phyloP scores from a whole-genome alignment of 2,329 filamentous ascomycete species.

The Amylocarpus encephaloides region DNA sequence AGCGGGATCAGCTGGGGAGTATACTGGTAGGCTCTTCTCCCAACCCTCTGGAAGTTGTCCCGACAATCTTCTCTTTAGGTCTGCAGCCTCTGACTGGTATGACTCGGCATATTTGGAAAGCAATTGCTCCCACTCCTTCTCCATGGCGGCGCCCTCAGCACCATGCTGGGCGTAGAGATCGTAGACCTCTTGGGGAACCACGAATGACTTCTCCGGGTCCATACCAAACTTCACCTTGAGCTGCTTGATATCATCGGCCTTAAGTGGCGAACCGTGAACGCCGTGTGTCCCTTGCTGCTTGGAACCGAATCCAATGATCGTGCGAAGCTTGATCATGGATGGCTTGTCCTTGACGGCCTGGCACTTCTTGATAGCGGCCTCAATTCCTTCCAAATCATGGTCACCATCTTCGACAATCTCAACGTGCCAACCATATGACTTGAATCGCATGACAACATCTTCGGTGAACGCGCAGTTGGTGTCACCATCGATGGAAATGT shows the following conservation, averaged over 20 bases:
- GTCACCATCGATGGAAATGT: conserved; percentile 92
- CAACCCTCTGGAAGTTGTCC: conserved; percentile 89
- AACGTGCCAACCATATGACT: conserved; percentile 95
- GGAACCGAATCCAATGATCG: conserved; percentile 95
- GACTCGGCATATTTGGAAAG: conserved; percentile 78
- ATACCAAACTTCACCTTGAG: conserved; percentile 96
- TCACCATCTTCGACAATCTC: conserved; percentile 82
- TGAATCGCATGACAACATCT: conserved; percentile 90
- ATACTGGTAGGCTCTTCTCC: conserved; percentile 88
- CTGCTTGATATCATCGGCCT: conserved; percentile 87
- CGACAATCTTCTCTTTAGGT: conserved; percentile 73
- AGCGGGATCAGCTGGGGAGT: conserved; percentile 78
- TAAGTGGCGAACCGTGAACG: conserved; percentile 93
- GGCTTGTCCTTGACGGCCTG: conserved; percentile 93
- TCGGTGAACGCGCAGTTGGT: conserved; percentile 96
- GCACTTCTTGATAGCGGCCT: conserved; percentile 78
- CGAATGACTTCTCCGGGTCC: conserved; percentile 88
- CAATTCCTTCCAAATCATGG: conserved; percentile 78
- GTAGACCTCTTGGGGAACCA: conserved; percentile 90
- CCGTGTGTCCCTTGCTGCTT: conserved; percentile 87
- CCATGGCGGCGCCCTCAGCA: conserved; percentile 76
- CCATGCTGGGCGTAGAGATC: conserved; percentile 82
- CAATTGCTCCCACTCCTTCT: conserved; percentile 93
- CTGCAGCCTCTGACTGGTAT: conserved; percentile 71
- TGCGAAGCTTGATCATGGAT: conserved; percentile 91